phyloP scores from a whole-genome alignment of 805 yeast genomes.

The Candida endomychidarum region DNA sequence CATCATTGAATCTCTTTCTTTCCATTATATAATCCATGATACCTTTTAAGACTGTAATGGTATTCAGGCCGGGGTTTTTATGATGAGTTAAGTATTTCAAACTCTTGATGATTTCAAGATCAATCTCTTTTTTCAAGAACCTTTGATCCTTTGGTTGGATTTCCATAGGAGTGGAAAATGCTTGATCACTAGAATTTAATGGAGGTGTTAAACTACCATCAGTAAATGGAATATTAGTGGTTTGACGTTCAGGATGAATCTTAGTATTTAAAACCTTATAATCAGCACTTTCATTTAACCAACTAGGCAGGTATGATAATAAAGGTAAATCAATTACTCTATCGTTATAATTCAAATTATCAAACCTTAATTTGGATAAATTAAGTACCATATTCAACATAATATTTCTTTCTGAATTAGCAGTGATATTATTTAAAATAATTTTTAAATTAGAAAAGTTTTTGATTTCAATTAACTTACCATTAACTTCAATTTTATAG shows the following conservation, averaged over 20 bases:
- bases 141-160: constrained; percentile 1
- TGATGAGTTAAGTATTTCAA: constrained; percentile 5
- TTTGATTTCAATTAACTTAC: constrained; percentile 18
- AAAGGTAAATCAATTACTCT: constrained; percentile 15
- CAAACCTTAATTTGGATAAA: constrained; percentile 13
- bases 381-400: constrained; percentile 14
- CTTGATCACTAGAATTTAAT: constrained; percentile 5
- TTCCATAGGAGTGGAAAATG: background rate
- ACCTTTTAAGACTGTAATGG: background rate
- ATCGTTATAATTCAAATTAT: constrained; percentile 13
- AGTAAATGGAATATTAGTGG: constrained; percentile 5
- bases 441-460: constrained; percentile 16
- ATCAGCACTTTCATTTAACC: constrained; percentile 18
- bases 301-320: constrained; percentile 15
- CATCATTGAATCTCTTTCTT: background rate
- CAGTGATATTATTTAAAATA: constrained; percentile 12
- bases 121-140: constrained; percentile 12
- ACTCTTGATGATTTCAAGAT: constrained; percentile 13
- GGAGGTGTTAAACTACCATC: constrained; percentile 18
- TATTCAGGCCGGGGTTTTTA: background rate
- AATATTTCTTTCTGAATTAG: constrained; percentile 13
- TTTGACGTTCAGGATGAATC: constrained; percentile 12
- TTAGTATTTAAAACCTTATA: constrained; percentile 15
- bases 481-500: constrained; percentile 24
- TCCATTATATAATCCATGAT: constrained; percentile 1